Conservation (phyloP, 75 land plant genomes). For the Cupressus sempervirens region DNA sequence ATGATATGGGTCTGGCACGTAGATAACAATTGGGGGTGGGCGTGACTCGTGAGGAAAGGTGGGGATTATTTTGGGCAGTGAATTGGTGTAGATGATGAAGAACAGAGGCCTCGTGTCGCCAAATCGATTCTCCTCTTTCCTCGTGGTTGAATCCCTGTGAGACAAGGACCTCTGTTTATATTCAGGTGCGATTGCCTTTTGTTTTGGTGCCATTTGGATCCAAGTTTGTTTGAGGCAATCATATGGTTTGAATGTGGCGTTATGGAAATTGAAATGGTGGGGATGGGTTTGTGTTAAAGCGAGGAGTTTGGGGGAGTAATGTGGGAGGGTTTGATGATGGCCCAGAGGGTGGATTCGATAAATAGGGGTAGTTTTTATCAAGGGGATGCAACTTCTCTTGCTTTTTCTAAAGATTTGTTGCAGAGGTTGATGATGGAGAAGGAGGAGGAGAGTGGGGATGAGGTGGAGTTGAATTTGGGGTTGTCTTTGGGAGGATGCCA, state of each 20-base stretch:
- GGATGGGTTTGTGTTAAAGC: neutral
- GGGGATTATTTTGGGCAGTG: neutral
- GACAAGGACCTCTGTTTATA: neutral
- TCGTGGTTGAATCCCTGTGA: neutral
- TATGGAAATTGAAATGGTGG: neutral
- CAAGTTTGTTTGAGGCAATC: neutral
- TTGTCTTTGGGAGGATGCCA: slow-evolving; percentile 6
- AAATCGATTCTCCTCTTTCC: neutral
- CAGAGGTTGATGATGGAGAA: slow-evolving; percentile 9
- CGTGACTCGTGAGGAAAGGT: neutral
- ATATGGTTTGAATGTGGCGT: neutral
- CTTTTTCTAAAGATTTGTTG: slow-evolving; percentile 5
- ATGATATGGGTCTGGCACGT: neutral
- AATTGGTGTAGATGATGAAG: neutral
- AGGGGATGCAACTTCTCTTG: neutral
- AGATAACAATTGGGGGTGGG: neutral
- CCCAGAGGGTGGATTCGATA: neutral
- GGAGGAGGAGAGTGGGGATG: neutral
- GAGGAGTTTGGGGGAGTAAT: neutral
- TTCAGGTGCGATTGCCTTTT: neutral
- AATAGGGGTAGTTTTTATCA: neutral
- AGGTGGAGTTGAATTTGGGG: slow-evolving; percentile 13
- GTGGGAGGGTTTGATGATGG: slow-evolving; percentile 1
- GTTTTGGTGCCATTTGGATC: neutral
- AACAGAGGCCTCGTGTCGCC: neutral